Evolutionary conservation across 495 filamentous ascomycete species (phyloP).

Genomic region (Neurospora sp.): DNA sequence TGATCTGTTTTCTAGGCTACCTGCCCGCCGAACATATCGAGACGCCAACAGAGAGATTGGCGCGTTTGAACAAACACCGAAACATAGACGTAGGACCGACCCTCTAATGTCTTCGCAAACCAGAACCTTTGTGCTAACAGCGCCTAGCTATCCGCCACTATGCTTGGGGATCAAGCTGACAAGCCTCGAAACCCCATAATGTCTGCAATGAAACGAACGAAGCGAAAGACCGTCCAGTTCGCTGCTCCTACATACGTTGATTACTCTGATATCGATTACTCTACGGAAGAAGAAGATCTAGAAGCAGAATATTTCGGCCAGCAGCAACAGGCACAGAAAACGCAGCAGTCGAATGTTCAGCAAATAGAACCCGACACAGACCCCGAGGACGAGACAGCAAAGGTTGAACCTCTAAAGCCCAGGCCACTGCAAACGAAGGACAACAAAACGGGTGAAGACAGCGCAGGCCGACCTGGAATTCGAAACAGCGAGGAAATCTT

Average conservation of each 20-base stretch:
- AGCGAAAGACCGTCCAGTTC: constrained; percentile 84
- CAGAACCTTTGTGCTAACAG: constrained; percentile 9
- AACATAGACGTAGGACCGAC: constrained; percentile 76
- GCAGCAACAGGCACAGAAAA: constrained; percentile 27
- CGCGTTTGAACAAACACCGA: constrained; percentile 91
- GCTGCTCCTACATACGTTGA: constrained; percentile 79
- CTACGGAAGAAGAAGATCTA: constrained; percentile 70
- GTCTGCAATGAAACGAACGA: constrained; percentile 79
- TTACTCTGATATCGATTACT: constrained; percentile 83
- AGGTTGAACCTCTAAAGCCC: constrained; percentile 39
- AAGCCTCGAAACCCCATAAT: constrained; percentile 84
- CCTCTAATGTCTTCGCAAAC: constrained; percentile 2
- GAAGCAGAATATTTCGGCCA: constrained; percentile 23
- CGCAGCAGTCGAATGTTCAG: constrained; percentile 18
- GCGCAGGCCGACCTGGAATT: constrained; percentile 13
- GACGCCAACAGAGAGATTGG: constrained; percentile 89
- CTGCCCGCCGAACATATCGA: constrained; percentile 97
- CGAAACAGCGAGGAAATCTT: constrained; percentile 57
- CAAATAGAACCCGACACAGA: constrained; percentile 17
- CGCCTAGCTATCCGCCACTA: constrained; percentile 72
- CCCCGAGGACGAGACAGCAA: constrained; percentile 37
- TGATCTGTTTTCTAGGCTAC: constrained; percentile 53
- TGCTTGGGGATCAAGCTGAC: constrained; percentile 85
- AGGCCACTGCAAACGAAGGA: constrained; percentile 30
- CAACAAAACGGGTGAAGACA: constrained; percentile 26